Evolutionary conservation across 1,284 basidiomycete genomes (phyloP).

Genomic region (Thecaphora frezii): DNA sequence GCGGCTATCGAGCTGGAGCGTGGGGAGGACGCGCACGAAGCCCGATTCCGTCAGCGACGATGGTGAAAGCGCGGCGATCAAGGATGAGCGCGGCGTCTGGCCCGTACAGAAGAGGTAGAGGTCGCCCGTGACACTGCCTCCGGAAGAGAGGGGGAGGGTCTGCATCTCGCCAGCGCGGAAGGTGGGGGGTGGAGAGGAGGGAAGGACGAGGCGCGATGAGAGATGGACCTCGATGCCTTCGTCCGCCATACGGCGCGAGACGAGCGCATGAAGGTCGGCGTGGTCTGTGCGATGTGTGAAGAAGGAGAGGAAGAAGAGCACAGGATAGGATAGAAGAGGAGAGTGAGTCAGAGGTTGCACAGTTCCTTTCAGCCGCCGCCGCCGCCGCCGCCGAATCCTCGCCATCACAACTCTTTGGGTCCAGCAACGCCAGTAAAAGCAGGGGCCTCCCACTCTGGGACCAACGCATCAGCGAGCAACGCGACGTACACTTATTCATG

Average conservation of each 20-base stretch:
- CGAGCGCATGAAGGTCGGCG: slow-evolving; percentile 17
- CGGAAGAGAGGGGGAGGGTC: slow-evolving; percentile 16
- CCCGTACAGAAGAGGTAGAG: slow-evolving; percentile 37
- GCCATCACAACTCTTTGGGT: too few relatives aligned
- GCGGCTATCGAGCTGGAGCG: slow-evolving; percentile 17
- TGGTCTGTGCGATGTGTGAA: slow-evolving; percentile 7
- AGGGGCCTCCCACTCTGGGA: too few relatives aligned
- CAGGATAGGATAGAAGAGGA: too few relatives aligned
- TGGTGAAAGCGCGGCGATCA: slow-evolving; percentile 16
- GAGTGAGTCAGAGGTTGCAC: too few relatives aligned
- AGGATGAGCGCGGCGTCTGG: slow-evolving; percentile 26
- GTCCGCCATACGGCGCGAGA: slow-evolving; percentile 9
- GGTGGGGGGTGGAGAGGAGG: background rate
- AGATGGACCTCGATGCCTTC: slow-evolving; percentile 8
- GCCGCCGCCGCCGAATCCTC: too few relatives aligned
- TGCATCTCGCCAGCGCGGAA: slow-evolving; percentile 13
- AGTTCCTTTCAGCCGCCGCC: too few relatives aligned
- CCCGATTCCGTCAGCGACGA: slow-evolving; percentile 11
- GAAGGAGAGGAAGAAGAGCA: too few relatives aligned
- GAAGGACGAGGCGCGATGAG: slow-evolving; percentile 16
- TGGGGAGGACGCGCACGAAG: slow-evolving; percentile 29
- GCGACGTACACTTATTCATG: slow-evolving; percentile 23
- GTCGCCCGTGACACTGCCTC: slow-evolving; percentile 16
- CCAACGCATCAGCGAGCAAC: background rate
- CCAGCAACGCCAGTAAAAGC: too few relatives aligned